A percentile compares a stretch with the other conserved stretches of the same genome.
phyloP scores from a whole-genome alignment of 2,329 filamentous ascomycete species.

The Stachybotrys chlorohalonatus region DNA sequence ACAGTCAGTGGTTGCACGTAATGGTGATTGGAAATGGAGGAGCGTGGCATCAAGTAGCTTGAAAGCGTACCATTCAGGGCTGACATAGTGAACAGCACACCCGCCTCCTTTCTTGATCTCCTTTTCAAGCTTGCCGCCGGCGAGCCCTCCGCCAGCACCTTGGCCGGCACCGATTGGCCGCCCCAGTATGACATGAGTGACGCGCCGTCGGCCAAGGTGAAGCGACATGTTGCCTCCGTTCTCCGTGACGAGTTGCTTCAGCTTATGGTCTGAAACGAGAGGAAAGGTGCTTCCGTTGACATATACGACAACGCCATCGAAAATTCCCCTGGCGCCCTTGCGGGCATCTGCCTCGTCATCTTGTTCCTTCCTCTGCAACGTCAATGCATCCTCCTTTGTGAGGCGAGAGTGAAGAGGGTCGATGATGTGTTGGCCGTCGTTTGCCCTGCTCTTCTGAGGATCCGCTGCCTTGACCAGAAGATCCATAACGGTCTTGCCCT shows the following conservation, averaged over 20 bases:
- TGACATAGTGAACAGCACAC: slow-evolving; percentile 67
- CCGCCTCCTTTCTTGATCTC: slow-evolving; percentile 64
- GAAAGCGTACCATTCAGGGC: slow-evolving; percentile 59
- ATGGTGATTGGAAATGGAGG: neutral
- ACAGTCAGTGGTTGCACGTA: neutral
- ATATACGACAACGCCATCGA: slow-evolving; percentile 66
- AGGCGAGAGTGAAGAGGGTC: slow-evolving; percentile 1
- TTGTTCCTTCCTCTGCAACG: slow-evolving; percentile 27
- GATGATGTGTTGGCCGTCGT: neutral
- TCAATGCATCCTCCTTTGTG: slow-evolving; percentile 14
- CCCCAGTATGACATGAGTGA: slow-evolving; percentile 82
- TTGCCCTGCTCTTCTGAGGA: slow-evolving; percentile 9
- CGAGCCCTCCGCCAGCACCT: slow-evolving; percentile 65
- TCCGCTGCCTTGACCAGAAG: slow-evolving; percentile 41
- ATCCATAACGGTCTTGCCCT: slow-evolving; percentile 37
- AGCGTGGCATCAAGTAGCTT: neutral
- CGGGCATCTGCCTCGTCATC: slow-evolving; percentile 38
- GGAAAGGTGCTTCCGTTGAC: slow-evolving; percentile 84
- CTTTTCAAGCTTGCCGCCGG: slow-evolving; percentile 69
- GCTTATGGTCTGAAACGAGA: slow-evolving; percentile 71
- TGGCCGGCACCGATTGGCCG: slow-evolving; percentile 35
- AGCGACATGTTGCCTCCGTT: slow-evolving; percentile 68
- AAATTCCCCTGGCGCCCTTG: slow-evolving; percentile 37
- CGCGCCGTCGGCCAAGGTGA: slow-evolving; percentile 59
- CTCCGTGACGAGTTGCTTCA: slow-evolving; percentile 67